Evolutionary conservation across 148 eudicot species (phyloP).

Genomic region (Silene uniflora): DNA sequence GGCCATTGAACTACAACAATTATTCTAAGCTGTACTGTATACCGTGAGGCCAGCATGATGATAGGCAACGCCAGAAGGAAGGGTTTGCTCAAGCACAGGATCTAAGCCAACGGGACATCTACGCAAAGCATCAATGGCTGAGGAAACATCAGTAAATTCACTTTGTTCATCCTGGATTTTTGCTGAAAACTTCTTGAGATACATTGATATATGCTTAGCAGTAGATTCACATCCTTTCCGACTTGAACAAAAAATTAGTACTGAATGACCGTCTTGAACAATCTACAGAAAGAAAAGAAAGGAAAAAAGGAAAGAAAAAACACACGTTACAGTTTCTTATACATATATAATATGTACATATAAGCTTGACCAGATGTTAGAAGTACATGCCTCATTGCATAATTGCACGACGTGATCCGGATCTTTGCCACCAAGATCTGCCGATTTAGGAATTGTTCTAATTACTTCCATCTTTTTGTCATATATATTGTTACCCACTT

Average conservation of each 20-base stretch:
- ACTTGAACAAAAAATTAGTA: conserved; percentile 89
- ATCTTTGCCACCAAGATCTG: conserved; percentile 89
- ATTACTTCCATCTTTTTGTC: conserved; percentile 70
- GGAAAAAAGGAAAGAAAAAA: not conserved
- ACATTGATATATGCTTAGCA: conserved; percentile 75
- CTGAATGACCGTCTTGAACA: conserved; percentile 96
- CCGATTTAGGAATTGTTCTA: conserved; percentile 67
- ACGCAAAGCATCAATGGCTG: conserved; percentile 77
- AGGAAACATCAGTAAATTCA: conserved; percentile 53
- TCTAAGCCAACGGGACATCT: conserved; percentile 92
- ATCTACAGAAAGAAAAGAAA: conserved; percentile 37
- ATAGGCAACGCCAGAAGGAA: conserved; percentile 93
- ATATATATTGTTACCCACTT: conserved; percentile 84
- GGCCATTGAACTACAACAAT: not conserved
- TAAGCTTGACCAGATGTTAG: conserved; percentile 1
- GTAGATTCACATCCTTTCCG: conserved; percentile 99
- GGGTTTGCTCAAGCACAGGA: conserved; percentile 83
- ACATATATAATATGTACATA: not conserved
- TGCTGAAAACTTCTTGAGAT: conserved; percentile 61
- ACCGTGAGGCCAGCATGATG: conserved; percentile 99
- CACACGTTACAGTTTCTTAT: conserved; percentile 8
- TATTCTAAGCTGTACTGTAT: conserved; percentile 17
- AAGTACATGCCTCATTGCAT: conserved; percentile 78
- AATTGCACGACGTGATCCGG: conserved; percentile 95
- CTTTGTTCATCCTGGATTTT: conserved; percentile 50